Evolutionary conservation across 2,329 filamentous ascomycete species (phyloP), one percentile per base, ranked within the genome.

Genomic region (Alternaria sp.): DNA sequence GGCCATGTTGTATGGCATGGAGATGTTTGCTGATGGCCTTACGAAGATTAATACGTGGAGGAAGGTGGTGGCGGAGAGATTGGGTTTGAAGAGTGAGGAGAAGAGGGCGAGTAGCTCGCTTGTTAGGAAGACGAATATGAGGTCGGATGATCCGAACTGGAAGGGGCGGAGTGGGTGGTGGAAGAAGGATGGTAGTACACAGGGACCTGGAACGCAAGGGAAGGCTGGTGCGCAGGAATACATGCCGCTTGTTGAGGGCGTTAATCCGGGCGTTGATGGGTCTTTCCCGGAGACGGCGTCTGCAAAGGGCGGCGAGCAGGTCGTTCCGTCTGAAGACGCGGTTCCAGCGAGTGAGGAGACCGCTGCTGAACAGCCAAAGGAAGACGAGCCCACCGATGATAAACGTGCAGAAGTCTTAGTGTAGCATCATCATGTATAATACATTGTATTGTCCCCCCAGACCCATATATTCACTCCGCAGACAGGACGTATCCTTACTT

Each of bases 1-100:
- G 43, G 66, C 73, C 49, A 65, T 73, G 18, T 68, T 82, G 8
- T 78, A 78, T 61, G 64, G 61, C 1, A 79, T 80, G 70, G 80
- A 82, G n/a, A 65, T 73, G 23, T 78, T 75, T 54, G 60, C 46
- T 11, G 71, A 78, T 46, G 79, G 73, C 0, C 59, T 77, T 15
- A 54, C 60, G 47, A 78, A 76, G 65, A 44, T 82, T 30, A 49
- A 58, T 20, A 59, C 46, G 6, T 82, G 80, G 80, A 72, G 70
- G 44, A 55, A 66, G 6, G 62, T 71, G 8, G 67, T 80, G 11
- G 68, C 64, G 18, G 66, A 71, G 56, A 64, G 78, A 30, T 63
- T 81, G 54, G 76, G 78, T 23, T 61, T 70, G 4, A 55, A 11
- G 44, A 41, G 44, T 12, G 58, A 55, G 12, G 64, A 53, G 15